Conservation (phyloP, 495 filamentous ascomycete genomes). For the Talaromyces adpressus region DNA sequence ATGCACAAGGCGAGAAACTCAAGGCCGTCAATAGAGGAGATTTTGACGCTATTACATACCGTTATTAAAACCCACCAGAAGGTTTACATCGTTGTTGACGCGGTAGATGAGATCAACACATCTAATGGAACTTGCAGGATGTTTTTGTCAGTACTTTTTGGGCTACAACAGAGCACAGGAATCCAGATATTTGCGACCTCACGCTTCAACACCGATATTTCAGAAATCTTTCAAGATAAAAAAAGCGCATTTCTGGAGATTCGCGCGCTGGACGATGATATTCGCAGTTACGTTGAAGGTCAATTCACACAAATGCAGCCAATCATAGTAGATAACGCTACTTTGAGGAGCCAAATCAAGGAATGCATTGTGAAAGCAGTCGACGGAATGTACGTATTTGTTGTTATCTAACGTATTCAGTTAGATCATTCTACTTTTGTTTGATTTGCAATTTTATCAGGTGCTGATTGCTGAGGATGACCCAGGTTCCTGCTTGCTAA, state of each 20-base stretch:
- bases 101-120: slow-evolving; percentile 34
- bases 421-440: not conserved
- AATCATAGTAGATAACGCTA: slow-evolving; percentile 14
- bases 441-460: not conserved
- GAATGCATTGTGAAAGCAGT: slow-evolving; percentile 16
- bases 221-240: slow-evolving; percentile 13
- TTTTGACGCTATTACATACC: slow-evolving; percentile 14
- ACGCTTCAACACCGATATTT: slow-evolving; percentile 20
- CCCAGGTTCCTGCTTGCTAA: slow-evolving; percentile 35
- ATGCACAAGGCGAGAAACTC: slow-evolving; percentile 10
- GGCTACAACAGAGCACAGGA: slow-evolving; percentile 17
- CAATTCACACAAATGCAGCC: slow-evolving; percentile 20
- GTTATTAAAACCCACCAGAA: slow-evolving; percentile 13
- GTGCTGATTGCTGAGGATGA: not conserved
- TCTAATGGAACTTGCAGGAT: slow-evolving; percentile 19
- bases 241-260: slow-evolving; percentile 20
- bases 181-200: slow-evolving; percentile 26
- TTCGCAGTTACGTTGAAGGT: slow-evolving; percentile 23
- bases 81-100: slow-evolving; percentile 38
- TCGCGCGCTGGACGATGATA: slow-evolving; percentile 22
- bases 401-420: not conserved
- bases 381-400: slow-evolving; percentile 17
- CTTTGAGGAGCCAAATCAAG: slow-evolving; percentile 17
- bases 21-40: slow-evolving; percentile 18
- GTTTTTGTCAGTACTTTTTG: slow-evolving; percentile 24